Percentiles rank a stretch among this genome's conserved stretches.
These are phyloP conservation scores for Talaromyces wortmannii DNA, from an alignment of 495 filamentous ascomycete species.

Conservation along the genomic window DNA sequence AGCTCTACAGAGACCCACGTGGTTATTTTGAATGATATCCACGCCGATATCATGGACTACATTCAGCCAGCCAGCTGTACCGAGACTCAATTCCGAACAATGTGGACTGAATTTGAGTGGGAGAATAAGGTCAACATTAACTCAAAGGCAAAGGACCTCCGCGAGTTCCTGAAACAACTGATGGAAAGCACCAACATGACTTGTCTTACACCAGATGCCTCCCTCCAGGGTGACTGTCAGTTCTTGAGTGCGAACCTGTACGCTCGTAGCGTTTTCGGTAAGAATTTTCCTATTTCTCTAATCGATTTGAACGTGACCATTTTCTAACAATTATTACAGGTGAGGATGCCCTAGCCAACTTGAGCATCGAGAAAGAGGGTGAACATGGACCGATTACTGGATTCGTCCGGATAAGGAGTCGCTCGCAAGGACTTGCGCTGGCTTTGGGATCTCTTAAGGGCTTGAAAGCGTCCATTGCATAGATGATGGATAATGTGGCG, in stretches of 20 bases:
- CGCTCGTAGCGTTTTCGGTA: conserved; percentile 97
- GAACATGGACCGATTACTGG: conserved; percentile 94
- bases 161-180: conserved; percentile 88
- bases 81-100: conserved; percentile 97
- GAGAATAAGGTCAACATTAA: conserved; percentile 99
- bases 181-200: conserved; percentile 99
- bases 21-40: conserved; percentile 97
- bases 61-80: conserved; percentile 96
- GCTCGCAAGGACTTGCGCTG: conserved; percentile 90
- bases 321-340: conserved; percentile 49
- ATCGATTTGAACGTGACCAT: not conserved
- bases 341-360: conserved; percentile 96
- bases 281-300: conserved; percentile 24
- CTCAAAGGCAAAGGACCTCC: conserved; percentile 85
- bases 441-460: conserved; percentile 95
- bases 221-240: conserved; percentile 94
- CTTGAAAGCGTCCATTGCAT: conserved; percentile 55
- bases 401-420: conserved; percentile 97
- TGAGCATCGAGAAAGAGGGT: conserved; percentile 97
- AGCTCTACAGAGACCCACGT: conserved; percentile 95
- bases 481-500: conserved; percentile 17
- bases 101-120: conserved; percentile 99
- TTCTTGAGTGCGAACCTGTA: conserved; percentile 98
- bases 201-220: conserved; percentile 93
- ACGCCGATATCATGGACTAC: conserved; percentile 99